Conservation (phyloP, 1,284 basidiomycete genomes). For the Phaffia rhodozyma region DNA sequence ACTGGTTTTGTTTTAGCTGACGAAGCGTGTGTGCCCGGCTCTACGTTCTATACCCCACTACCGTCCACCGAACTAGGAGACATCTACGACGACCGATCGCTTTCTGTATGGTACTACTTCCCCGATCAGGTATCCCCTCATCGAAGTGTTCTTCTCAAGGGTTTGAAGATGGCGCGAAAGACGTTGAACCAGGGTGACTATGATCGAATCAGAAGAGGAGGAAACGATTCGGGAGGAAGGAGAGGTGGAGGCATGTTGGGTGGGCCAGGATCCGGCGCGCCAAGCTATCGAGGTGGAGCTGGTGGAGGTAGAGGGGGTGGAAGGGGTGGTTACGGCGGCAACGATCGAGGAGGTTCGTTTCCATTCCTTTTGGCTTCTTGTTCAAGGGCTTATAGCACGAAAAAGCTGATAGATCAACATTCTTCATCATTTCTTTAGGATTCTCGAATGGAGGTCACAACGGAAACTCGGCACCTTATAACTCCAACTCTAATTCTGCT, state of each 20-base stretch:
- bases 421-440: not conserved
- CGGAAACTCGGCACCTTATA: not conserved
- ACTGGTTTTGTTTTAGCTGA: constrained; percentile 70
- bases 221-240: constrained; percentile 27
- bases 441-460: not conserved
- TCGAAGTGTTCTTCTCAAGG: constrained; percentile 68
- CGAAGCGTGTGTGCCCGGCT: constrained; percentile 78
- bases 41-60: constrained; percentile 73
- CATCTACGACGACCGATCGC: constrained; percentile 70
- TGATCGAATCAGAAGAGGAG: constrained; percentile 47
- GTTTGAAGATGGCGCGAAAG: constrained; percentile 50
- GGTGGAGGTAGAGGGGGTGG: constrained; percentile 29
- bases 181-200: constrained; percentile 61
- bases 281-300: constrained; percentile 26
- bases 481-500: too few relatives aligned
- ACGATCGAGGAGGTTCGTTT: constrained; percentile 3
- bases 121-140: constrained; percentile 77
- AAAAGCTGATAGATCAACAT: not conserved
- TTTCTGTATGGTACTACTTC: constrained; percentile 81
- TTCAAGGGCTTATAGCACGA: not conserved
- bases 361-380: not conserved
- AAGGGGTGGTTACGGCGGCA: constrained; percentile 20
- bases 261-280: constrained; percentile 13
- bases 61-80: constrained; percentile 45
- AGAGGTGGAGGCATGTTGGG: constrained; percentile 32